Conservation (phyloP, 371 early-diverging fungal species). For the Syncephalastrum sp. region DNA sequence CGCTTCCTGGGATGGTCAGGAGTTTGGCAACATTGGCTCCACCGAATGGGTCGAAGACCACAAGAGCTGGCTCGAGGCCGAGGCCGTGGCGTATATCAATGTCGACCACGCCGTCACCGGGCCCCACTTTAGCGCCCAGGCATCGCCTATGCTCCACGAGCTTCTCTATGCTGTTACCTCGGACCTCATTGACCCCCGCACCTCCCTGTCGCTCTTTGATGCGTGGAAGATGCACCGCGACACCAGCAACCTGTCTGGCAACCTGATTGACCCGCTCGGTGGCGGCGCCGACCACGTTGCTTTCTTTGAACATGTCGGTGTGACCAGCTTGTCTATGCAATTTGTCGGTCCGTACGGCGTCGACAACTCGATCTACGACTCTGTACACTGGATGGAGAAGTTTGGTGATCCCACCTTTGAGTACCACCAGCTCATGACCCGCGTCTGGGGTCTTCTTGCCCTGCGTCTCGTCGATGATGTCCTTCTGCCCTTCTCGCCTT, state of each 20-base stretch:
- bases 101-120: constrained; percentile 59
- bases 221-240: constrained; percentile 34
- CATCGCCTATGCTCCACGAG: constrained; percentile 50
- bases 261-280: constrained; percentile 28
- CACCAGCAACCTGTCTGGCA: constrained; percentile 1
- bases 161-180: constrained; percentile 54
- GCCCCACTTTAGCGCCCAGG: constrained; percentile 42
- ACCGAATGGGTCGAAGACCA: constrained; percentile 75
- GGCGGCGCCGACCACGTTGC: constrained; percentile 53
- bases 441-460: constrained; percentile 42
- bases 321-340: constrained; percentile 43
- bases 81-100: constrained; percentile 61
- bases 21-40: constrained; percentile 65
- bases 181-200: constrained; percentile 47
- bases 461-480: constrained; percentile 33
- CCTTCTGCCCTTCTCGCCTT: constrained; percentile 28
- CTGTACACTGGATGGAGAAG: constrained; percentile 48
- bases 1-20: constrained; percentile 72
- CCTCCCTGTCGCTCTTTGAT: constrained; percentile 51
- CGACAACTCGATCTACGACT: constrained; percentile 60
- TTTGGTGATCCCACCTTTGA: constrained; percentile 54
- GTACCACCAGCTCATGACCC: constrained; percentile 43
- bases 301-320: constrained; percentile 55
- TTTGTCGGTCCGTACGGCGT: constrained; percentile 45
- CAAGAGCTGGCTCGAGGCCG: constrained; percentile 47